phyloP scores from a whole-genome alignment of 2,329 filamentous ascomycete genomes.

The Hypoxylon sp. region DNA sequence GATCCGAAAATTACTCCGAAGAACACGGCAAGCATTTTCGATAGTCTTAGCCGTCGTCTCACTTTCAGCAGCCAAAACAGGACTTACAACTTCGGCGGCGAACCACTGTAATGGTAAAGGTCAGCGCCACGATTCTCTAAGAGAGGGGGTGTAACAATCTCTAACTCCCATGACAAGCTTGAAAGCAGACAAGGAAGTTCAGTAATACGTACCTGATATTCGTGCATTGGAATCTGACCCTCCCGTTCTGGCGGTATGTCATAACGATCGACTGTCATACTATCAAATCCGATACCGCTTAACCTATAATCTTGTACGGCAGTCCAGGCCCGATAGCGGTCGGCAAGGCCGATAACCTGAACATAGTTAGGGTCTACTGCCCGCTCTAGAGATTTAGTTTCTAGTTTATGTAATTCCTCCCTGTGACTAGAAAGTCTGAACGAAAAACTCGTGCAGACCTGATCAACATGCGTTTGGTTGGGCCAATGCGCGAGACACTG shows the following conservation, averaged over 20 bases:
- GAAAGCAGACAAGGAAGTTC: neutral
- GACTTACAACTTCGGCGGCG: conserved; percentile 46
- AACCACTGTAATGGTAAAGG: conserved; percentile 29
- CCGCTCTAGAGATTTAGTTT: neutral
- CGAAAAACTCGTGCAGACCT: neutral
- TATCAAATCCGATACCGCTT: conserved; percentile 22
- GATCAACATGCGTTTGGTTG: neutral
- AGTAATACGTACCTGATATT: conserved; percentile 33
- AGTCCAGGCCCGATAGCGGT: conserved; percentile 42
- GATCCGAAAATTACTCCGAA: conserved; percentile 40
- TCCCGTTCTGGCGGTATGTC: neutral
- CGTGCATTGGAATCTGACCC: conserved; percentile 1
- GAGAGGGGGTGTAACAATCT: neutral
- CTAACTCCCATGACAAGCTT: neutral
- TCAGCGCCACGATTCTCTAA: conserved; percentile 1
- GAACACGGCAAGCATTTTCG: conserved; percentile 27
- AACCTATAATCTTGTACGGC: conserved; percentile 37
- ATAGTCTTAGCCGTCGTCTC: conserved; percentile 21
- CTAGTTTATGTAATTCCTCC: neutral
- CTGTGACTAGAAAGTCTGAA: neutral
- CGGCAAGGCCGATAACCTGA: conserved; percentile 9
- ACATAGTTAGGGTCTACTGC: conserved; percentile 39
- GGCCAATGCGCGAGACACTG: neutral
- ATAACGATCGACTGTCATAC: conserved; percentile 39
- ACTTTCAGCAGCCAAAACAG: conserved; percentile 26